Percentiles rank a stretch among this genome's conserved stretches.
Evolutionary conservation across 306 rosid genomes (phyloP).

Genomic region (Betula pendula): DNA sequence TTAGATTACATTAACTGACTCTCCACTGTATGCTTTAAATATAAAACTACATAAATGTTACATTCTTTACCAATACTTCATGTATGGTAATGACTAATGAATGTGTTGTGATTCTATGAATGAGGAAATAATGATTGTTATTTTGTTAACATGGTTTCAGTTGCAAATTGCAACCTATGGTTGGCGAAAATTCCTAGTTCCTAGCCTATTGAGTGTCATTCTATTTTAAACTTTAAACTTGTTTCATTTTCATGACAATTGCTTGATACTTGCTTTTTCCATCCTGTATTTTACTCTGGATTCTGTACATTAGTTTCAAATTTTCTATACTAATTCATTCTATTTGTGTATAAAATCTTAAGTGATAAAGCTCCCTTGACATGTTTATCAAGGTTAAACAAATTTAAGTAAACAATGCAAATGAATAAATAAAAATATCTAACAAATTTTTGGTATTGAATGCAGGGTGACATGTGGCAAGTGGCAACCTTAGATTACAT

Average conservation of each 20-base stretch:
- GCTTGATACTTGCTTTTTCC: conserved; percentile 95
- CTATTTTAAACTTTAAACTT: conserved; percentile 17
- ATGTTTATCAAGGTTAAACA: no score
- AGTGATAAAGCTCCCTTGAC: no score
- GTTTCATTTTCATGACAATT: conserved; percentile 48
- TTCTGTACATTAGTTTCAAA: no score
- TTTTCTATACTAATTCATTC: no score
- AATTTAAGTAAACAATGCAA: no score
- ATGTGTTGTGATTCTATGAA: neutral
- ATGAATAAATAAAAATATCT: no score
- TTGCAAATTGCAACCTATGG: neutral
- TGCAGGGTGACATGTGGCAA: no score
- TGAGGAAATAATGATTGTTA: neutral
- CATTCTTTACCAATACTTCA: neutral
- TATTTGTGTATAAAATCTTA: no score
- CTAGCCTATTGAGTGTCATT: neutral
- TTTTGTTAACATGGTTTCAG: neutral
- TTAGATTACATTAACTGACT: no score
- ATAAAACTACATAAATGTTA: neutral
- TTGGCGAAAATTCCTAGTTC: neutral
- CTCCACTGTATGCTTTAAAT: neutral
- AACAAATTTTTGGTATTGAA: no score
- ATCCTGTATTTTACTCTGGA: no score
- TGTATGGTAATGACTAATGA: neutral
- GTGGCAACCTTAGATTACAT: no score